Evolutionary conservation across 2,329 filamentous ascomycete genomes (phyloP).

Genomic region (Arthrobotrys iridis): DNA sequence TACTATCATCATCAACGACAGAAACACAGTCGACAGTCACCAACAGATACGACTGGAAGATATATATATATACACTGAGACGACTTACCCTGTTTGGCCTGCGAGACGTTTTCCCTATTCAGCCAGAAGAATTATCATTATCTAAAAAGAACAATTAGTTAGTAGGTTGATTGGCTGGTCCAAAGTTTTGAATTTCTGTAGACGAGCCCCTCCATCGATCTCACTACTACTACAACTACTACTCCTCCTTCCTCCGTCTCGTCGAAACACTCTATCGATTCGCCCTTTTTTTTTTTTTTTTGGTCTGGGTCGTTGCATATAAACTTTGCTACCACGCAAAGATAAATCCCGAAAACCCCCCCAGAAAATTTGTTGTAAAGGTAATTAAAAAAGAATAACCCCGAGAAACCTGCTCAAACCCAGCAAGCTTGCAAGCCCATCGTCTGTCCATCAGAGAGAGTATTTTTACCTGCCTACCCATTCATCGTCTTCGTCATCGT

Average conservation of each 20-base stretch:
- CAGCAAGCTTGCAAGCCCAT: too few relatives aligned
- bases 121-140: neutral
- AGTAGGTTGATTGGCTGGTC: neutral
- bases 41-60: neutral
- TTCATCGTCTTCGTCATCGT: neutral
- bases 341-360: too few relatives aligned
- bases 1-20: neutral
- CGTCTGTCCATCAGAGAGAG: too few relatives aligned
- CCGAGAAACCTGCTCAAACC: neutral
- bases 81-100: neutral
- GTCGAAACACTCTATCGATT: slow-evolving; percentile 1
- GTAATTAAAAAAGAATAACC: neutral
- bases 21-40: neutral
- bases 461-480: too few relatives aligned
- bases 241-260: neutral
- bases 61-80: neutral
- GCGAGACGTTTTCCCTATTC: neutral
- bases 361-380: slow-evolving; percentile 16
- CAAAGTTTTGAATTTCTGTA: neutral
- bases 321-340: too few relatives aligned
- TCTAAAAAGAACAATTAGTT: neutral
- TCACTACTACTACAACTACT: too few relatives aligned
- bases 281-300: too few relatives aligned
- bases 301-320: too few relatives aligned
- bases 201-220: too few relatives aligned